Conservation (phyloP, 306 rosid genomes). For the Fagus crenata region DNA sequence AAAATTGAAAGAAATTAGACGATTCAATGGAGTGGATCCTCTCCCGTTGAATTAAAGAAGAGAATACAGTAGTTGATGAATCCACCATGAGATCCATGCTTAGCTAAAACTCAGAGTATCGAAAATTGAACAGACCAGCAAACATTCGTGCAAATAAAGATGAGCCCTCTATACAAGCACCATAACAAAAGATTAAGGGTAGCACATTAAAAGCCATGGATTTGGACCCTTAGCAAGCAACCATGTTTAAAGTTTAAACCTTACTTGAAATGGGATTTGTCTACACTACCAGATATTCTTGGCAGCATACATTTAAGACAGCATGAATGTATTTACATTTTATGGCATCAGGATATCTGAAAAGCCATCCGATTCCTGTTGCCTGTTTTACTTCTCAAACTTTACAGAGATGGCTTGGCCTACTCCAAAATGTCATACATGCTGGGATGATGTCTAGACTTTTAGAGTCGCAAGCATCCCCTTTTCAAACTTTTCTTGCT, state of each 20-base stretch:
- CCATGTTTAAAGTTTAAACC: conserved; percentile 1
- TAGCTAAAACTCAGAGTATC: too few relatives aligned
- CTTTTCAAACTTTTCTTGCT: conserved; percentile 19
- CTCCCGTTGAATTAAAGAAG: too few relatives aligned
- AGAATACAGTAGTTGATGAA: too few relatives aligned
- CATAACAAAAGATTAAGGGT: background rate
- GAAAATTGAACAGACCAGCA: too few relatives aligned
- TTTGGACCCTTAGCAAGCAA: background rate
- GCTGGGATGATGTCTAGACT: conserved; percentile 9
- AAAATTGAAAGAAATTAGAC: too few relatives aligned
- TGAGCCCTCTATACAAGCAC: too few relatives aligned
- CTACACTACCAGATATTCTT: conserved; percentile 13
- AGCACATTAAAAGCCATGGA: background rate
- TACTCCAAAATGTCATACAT: conserved; percentile 24
- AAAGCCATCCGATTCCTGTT: conserved; percentile 30
- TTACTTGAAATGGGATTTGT: background rate
- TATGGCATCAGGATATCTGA: conserved; percentile 29
- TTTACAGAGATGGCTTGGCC: conserved; percentile 14
- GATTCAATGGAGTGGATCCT: too few relatives aligned
- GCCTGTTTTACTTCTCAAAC: conserved; percentile 37
- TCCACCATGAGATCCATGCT: too few relatives aligned
- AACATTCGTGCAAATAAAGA: too few relatives aligned
- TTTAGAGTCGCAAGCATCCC: conserved; percentile 18
- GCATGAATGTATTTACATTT: conserved; percentile 54
- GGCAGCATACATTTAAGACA: conserved; percentile 33